Evolutionary conservation across 2,329 filamentous ascomycete genomes (phyloP), one percentile per base, ranked within the genome.

Genomic region (Colletotrichum coccodes): DNA sequence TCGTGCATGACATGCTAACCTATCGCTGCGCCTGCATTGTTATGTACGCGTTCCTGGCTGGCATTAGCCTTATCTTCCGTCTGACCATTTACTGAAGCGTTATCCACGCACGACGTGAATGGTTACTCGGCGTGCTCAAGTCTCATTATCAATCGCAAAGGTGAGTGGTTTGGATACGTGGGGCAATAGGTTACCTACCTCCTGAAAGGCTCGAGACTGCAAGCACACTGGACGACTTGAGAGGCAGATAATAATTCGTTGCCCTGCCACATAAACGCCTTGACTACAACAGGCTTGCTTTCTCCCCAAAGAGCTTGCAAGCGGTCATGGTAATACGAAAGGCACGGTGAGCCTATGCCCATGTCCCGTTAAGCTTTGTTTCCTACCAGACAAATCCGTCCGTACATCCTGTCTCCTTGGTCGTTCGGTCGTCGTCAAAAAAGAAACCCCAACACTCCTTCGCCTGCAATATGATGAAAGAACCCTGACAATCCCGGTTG

Each of bases 321-420:
- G 46, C 26, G 34, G 47, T 26, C 28, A 38, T 18, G 16, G 42
- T 49, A 34, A 57, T 50, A 67, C 42, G 42, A 68, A 58, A 59
- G 58, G 60, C 58, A 66, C 46, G 52, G 59, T 53, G 34, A 40
- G 18, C 21, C 52, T 38, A 44, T 58, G 52, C 47, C 47, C 65
- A 46, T 68, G 21, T 64, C 50, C 59, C 65, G 61, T 68, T 32
- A 68, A 64, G 38, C 44, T 42, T 14, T 53, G 23, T 58, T 56
- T 50, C 38, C 53, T 54, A 23, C 30, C 23, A 49, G 46, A 26
- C 28, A 40, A 34, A 9, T 23, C 42, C 21, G 14, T 12, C 30
- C 47, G n/a, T 11, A 46, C 21, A n/a, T n/a, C n/a, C n/a, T n/a
- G n/a, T 28, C 56, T 23, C 32, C 38, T 23, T 30, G n/a, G n/a